Evolutionary conservation across 2,329 filamentous ascomycete genomes (phyloP).

Genomic region (Colletotrichum eremochloae): DNA sequence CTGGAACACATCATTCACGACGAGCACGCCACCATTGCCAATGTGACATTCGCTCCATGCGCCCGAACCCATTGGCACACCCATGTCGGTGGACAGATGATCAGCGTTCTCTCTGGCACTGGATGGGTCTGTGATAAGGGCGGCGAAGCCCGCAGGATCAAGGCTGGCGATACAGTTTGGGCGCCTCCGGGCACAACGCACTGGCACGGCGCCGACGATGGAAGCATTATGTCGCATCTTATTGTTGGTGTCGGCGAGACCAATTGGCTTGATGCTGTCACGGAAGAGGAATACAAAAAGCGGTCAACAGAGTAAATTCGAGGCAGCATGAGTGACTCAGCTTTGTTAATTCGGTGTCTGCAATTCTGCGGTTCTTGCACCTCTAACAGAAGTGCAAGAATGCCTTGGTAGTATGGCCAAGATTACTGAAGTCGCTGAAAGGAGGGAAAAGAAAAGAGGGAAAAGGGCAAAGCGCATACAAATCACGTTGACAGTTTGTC

Average conservation of each 20-base stretch:
- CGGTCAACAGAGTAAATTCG: not conserved
- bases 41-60: slow-evolving; percentile 59
- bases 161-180: slow-evolving; percentile 57
- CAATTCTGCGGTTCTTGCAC: not conserved
- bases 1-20: slow-evolving; percentile 12
- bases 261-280: slow-evolving; percentile 53
- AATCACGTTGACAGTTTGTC: too few species aligned
- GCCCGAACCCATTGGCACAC: slow-evolving; percentile 60
- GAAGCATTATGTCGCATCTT: slow-evolving; percentile 56
- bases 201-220: slow-evolving; percentile 59
- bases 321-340: not conserved
- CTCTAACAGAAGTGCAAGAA: not conserved
- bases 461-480: too few species aligned
- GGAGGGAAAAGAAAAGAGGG: too few species aligned
- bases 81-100: slow-evolving; percentile 59
- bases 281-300: slow-evolving; percentile 52
- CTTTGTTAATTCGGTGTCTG: not conserved
- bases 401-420: too few species aligned
- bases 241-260: slow-evolving; percentile 54
- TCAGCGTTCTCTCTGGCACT: slow-evolving; percentile 55
- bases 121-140: slow-evolving; percentile 60
- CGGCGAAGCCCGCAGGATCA: slow-evolving; percentile 51
- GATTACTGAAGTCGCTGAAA: too few species aligned
- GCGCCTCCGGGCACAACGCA: slow-evolving; percentile 56
- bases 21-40: slow-evolving; percentile 22